Evolutionary conservation across 2,329 filamentous ascomycete genomes (phyloP).

Genomic region (Cryphonectria carpinicola): DNA sequence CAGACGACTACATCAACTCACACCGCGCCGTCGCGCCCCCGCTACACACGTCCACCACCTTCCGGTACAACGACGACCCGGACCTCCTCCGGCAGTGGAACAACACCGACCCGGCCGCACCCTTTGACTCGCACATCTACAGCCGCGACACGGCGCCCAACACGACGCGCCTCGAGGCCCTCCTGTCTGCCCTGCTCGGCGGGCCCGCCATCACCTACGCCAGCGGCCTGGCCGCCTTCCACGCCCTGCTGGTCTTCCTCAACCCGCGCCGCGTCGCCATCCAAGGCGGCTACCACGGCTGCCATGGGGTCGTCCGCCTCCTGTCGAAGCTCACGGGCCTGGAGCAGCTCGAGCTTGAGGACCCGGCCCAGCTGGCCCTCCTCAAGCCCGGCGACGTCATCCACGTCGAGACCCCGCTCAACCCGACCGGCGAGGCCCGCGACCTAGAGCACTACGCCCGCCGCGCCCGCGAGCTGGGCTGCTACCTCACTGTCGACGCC

Average conservation of each 20-base stretch:
- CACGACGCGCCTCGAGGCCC: slow-evolving; percentile 80
- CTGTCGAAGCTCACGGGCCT: slow-evolving; percentile 77
- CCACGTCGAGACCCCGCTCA: slow-evolving; percentile 91
- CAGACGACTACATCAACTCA: slow-evolving; percentile 75
- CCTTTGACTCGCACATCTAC: slow-evolving; percentile 74
- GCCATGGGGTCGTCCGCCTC: slow-evolving; percentile 80
- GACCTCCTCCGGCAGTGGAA: slow-evolving; percentile 58
- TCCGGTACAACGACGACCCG: slow-evolving; percentile 77
- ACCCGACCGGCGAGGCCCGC: slow-evolving; percentile 83
- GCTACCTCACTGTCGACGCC: slow-evolving; percentile 80
- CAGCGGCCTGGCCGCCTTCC: slow-evolving; percentile 85
- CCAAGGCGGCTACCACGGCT: slow-evolving; percentile 88
- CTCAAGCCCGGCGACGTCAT: slow-evolving; percentile 81
- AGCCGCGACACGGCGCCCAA: slow-evolving; percentile 81
- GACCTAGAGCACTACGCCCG: slow-evolving; percentile 73
- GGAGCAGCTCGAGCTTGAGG: slow-evolving; percentile 69
- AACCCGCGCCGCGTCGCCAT: slow-evolving; percentile 85
- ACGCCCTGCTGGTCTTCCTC: slow-evolving; percentile 81
- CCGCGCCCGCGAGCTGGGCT: slow-evolving; percentile 72
- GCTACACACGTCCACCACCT: slow-evolving; percentile 90
- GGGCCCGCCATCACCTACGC: slow-evolving; percentile 76
- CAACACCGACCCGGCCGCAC: slow-evolving; percentile 56
- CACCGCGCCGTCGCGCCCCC: slow-evolving; percentile 84
- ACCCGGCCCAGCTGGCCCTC: slow-evolving; percentile 49
- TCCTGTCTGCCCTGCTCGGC: slow-evolving; percentile 74